These are phyloP conservation scores for Arthroderma sp. DNA, from an alignment of 2,329 filamentous ascomycete species.

Conservation along the genomic window DNA sequence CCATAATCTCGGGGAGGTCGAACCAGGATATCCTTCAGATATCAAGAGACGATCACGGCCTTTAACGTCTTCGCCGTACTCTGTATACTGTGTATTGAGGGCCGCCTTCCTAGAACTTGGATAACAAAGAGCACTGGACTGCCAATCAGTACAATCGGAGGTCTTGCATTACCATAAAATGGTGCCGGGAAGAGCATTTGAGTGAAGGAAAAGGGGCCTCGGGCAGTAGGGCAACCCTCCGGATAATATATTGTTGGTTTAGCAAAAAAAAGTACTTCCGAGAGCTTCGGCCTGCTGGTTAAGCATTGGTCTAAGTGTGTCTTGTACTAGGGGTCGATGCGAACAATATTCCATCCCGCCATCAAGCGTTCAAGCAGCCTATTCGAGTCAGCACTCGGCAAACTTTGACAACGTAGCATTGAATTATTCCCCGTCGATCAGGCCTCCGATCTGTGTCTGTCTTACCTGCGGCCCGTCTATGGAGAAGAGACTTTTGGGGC, in stretches of 20 bases:
- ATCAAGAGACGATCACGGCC: neutral
- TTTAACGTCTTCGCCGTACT: neutral
- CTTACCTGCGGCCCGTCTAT: conserved; percentile 6
- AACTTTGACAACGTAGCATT: conserved; percentile 3
- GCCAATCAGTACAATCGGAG: neutral
- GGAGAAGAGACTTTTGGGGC: neutral
- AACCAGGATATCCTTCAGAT: neutral
- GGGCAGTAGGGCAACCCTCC: neutral
- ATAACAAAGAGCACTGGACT: neutral
- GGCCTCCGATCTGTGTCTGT: conserved; percentile 6
- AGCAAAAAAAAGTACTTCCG: neutral
- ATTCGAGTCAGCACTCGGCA: neutral
- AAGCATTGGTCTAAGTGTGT: neutral
- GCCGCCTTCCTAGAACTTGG: neutral
- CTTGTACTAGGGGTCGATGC: neutral
- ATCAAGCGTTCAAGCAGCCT: neutral
- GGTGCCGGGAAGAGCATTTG: neutral
- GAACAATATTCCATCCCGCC: neutral
- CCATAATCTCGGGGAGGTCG: neutral
- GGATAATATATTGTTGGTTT: neutral
- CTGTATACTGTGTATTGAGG: neutral
- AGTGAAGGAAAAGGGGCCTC: too few relatives aligned
- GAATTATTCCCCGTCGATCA: neutral
- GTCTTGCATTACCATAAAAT: neutral
- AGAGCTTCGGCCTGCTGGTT: neutral